Conservation (phyloP, 2,329 filamentous ascomycete genomes). For the Coccinonectria pachysandricola region DNA sequence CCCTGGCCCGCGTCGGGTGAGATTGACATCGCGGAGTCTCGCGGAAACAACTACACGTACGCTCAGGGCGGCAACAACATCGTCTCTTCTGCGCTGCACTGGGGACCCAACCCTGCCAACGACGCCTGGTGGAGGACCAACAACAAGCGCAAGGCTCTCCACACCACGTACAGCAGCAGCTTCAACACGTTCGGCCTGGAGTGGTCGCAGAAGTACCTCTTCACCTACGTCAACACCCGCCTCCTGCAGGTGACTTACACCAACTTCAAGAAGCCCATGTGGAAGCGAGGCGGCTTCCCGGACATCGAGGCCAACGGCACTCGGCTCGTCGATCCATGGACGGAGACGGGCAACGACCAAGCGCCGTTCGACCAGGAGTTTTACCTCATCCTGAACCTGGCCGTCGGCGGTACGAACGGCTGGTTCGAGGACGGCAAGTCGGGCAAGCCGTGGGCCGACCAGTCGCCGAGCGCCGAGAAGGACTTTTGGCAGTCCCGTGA, state of each 20-base stretch:
- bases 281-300: conserved; percentile 59
- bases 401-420: conserved; percentile 68
- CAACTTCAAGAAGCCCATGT: conserved; percentile 60
- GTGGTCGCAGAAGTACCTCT: conserved; percentile 82
- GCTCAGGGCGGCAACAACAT: conserved; percentile 71
- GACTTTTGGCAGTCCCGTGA: conserved; percentile 67
- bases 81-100: conserved; percentile 68
- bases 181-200: conserved; percentile 76
- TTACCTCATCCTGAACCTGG: conserved; percentile 66
- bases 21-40: conserved; percentile 73
- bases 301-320: conserved; percentile 55
- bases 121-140: conserved; percentile 81
- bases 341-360: conserved; percentile 44
- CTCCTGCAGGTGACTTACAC: conserved; percentile 73
- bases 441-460: conserved; percentile 72
- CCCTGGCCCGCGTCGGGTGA: conserved; percentile 71
- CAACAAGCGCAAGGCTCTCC: conserved; percentile 62
- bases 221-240: conserved; percentile 74
- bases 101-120: conserved; percentile 61
- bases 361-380: conserved; percentile 70
- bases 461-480: conserved; percentile 51
- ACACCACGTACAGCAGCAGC: conserved; percentile 58
- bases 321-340: conserved; percentile 53
- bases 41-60: conserved; percentile 75
- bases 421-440: conserved; percentile 69